These are phyloP conservation scores for Castanea sativa DNA, from an alignment of 306 rosid species.

Conservation along the genomic window DNA sequence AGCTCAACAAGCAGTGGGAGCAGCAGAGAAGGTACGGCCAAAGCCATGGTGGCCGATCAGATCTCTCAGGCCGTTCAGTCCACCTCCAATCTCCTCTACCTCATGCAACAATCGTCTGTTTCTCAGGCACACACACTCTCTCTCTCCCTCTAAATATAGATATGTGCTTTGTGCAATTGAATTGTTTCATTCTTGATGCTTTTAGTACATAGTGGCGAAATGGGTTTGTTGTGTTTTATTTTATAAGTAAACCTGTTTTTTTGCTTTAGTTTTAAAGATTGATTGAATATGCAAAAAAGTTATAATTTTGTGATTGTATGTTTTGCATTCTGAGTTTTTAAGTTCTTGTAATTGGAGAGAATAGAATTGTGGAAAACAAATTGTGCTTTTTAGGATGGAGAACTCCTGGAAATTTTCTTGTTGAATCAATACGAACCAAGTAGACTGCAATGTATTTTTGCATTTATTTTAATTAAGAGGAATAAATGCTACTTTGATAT, in stretches of 20 bases:
- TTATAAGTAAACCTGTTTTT: neutral
- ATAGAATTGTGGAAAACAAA: neutral
- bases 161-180: neutral
- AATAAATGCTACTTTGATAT: neutral
- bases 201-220: neutral
- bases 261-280: neutral
- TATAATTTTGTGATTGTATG: neutral
- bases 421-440: neutral
- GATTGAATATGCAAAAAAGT: neutral
- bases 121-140: conserved; percentile 45
- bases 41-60: conserved; percentile 67
- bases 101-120: conserved; percentile 81
- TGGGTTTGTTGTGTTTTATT: neutral
- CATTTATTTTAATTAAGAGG: neutral
- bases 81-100: conserved; percentile 79
- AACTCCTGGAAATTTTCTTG: neutral
- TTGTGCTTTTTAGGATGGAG: neutral
- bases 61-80: conserved; percentile 83
- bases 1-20: conserved; percentile 33
- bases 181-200: neutral
- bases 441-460: neutral
- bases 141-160: neutral
- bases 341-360: neutral
- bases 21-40: conserved; percentile 55
- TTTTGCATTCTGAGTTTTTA: neutral